Percentiles rank a stretch among this genome's conserved stretches.
These are phyloP conservation scores for Borealophlyctis nickersoniae DNA, from an alignment of 192 early-diverging fungal species.

Conservation along the genomic window DNA sequence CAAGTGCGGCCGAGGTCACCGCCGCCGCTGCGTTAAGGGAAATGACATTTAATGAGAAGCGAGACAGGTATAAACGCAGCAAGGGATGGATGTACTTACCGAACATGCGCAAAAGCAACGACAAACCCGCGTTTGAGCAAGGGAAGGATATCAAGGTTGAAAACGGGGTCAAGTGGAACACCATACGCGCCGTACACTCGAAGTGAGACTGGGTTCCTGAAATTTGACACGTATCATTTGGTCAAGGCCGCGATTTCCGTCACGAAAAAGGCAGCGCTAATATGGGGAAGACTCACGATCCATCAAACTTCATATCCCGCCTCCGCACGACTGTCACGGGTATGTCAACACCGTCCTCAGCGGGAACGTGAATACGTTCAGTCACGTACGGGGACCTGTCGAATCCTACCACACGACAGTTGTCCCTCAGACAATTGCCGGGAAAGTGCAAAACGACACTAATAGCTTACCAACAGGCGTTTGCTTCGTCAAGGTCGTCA, in stretches of 20 bases:
- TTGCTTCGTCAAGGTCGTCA: not conserved
- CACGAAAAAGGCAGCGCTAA: not conserved
- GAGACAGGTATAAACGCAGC: not conserved
- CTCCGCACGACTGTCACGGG: slow-evolving; percentile 24
- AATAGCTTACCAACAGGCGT: not conserved
- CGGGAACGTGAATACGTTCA: slow-evolving; percentile 11
- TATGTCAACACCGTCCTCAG: slow-evolving; percentile 4
- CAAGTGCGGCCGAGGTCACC: slow-evolving; percentile 40
- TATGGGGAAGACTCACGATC: slow-evolving; percentile 7
- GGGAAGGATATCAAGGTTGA: slow-evolving; percentile 22
- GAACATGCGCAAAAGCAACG: slow-evolving; percentile 31
- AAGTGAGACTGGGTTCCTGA: slow-evolving; percentile 8
- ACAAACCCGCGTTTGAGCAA: slow-evolving; percentile 27
- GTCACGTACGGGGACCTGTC: not conserved
- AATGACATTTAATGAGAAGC: too few relatives aligned
- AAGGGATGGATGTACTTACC: slow-evolving; percentile 21
- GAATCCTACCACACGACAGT: too few relatives aligned
- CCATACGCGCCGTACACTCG: slow-evolving; percentile 25
- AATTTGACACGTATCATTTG: not conserved
- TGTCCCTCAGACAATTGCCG: not conserved
- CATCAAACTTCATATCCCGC: slow-evolving; percentile 2
- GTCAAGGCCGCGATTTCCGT: not conserved
- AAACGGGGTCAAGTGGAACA: slow-evolving; percentile 11
- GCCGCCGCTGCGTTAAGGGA: slow-evolving; percentile 46
- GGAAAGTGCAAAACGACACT: not conserved